These are phyloP conservation scores for Colletotrichum scovillei DNA, from an alignment of 2,329 filamentous ascomycete genomes.

Conservation along the genomic window DNA sequence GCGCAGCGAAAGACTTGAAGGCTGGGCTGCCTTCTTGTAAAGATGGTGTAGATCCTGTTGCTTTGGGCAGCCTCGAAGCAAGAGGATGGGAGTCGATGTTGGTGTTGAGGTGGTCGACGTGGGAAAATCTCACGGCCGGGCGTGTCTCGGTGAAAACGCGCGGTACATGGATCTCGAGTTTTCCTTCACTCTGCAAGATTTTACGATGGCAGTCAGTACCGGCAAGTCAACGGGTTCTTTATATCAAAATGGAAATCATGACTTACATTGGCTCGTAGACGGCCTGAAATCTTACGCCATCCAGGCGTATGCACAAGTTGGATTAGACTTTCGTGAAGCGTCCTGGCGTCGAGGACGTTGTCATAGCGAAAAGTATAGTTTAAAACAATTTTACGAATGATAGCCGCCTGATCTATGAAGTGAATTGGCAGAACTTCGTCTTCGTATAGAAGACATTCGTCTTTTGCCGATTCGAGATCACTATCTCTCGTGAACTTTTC, in stretches of 20 bases:
- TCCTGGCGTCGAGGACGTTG: conserved; percentile 55
- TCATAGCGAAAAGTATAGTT: conserved; percentile 53
- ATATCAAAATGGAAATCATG: too few relatives aligned
- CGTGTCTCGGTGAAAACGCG: neutral
- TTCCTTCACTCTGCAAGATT: neutral
- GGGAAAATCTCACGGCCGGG: neutral
- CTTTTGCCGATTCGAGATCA: neutral
- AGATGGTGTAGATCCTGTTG: neutral
- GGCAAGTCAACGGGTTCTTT: neutral
- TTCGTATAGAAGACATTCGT: neutral
- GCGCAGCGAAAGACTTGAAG: conserved; percentile 17
- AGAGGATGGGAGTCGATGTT: neutral
- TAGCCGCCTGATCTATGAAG: neutral
- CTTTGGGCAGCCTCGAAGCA: neutral
- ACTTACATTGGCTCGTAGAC: conserved; percentile 50
- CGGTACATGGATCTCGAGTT: neutral
- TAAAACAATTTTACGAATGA: neutral
- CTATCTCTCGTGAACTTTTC: neutral
- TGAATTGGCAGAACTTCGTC: neutral
- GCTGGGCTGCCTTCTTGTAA: neutral
- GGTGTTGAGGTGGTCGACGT: neutral
- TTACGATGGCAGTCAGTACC: neutral
- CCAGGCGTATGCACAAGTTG: conserved; percentile 53
- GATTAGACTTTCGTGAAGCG: conserved; percentile 47
- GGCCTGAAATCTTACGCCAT: conserved; percentile 58